Evolutionary conservation across 768 basidiomycete species (phyloP), one percentile per base, ranked within the genome.

Genomic region (Podaxis sp.): DNA sequence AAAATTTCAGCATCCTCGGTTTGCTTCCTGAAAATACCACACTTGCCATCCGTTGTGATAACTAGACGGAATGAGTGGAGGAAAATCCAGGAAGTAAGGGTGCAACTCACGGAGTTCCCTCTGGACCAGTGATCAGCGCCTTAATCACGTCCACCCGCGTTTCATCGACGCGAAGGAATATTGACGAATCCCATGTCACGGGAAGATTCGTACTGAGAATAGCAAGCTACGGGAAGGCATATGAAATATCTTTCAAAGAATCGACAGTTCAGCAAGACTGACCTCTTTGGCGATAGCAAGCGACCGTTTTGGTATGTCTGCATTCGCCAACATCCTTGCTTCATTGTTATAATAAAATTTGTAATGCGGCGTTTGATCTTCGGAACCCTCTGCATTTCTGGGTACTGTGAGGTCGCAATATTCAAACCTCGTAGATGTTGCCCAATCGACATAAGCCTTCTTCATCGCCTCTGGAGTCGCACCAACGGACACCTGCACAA

Each of bases 211-310:
- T 95, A 2, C 94, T 94, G 57, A 98, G 82, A 41, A 96, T 93
- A 1, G 96, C 94, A 64, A 97, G 87, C 93, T 94, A 65, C 43
- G 22, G 38, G 37, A 33, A n/a, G 63, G 64, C 38, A 57, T 59
- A 36, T 64, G 55, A 54, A 54, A 57, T n/a, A 25, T 52, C 36
- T 8, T n/a, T 46, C 13, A 15, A 29, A 52, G 17, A 65, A 37
- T 15, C 27, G 60, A 33, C 19, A 56, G 15, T 25, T 6, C 29
- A 6, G 24, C 15, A 27, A 24, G 37, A 61, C 69, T 66, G 63
- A 90, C 91, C 84, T 96, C 94, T 76, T 97, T 98, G 3, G 96
- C 96, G 64, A 98, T 97, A 9, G 95, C 95, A 62, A 97, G 79
- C 1, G 92, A 94, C 49, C 96, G 82, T 75, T 93, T 96, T 4